Percentiles rank a stretch among this genome's conserved stretches.
Evolutionary conservation across 2,329 filamentous ascomycete genomes (phyloP).

Genomic region (Fulvia fulva): DNA sequence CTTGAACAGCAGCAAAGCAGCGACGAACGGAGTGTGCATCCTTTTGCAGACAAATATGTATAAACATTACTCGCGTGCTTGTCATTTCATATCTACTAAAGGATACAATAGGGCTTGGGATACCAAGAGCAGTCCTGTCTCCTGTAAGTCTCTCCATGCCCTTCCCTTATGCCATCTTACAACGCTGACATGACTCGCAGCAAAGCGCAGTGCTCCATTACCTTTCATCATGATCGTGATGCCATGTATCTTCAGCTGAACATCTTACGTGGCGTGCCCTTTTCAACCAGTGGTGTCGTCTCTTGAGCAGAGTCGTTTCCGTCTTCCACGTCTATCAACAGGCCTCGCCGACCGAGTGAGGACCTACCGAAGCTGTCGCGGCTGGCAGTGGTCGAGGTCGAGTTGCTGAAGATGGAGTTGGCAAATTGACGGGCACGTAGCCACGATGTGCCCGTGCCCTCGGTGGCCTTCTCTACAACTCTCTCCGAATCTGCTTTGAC

Average conservation of each 20-base stretch:
- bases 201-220: no score
- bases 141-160: no score
- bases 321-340: neutral
- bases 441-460: neutral
- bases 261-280: neutral
- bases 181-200: no score
- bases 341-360: neutral
- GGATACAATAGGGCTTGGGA: no score
- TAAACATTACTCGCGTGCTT: no score
- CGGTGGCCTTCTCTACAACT: neutral
- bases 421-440: neutral
- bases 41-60: no score
- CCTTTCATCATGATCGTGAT: no score
- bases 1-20: no score
- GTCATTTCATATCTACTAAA: no score
- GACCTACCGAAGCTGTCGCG: neutral
- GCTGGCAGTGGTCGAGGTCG: neutral
- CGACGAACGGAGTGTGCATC: no score
- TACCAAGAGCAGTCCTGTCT: no score
- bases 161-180: no score
- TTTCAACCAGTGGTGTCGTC: neutral
- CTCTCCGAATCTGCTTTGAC: neutral
- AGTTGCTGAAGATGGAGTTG: neutral
- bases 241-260: neutral
- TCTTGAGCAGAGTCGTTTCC: neutral